Conservation (phyloP, 2,329 filamentous ascomycete species). For the Fusarium oligoseptatum region DNA sequence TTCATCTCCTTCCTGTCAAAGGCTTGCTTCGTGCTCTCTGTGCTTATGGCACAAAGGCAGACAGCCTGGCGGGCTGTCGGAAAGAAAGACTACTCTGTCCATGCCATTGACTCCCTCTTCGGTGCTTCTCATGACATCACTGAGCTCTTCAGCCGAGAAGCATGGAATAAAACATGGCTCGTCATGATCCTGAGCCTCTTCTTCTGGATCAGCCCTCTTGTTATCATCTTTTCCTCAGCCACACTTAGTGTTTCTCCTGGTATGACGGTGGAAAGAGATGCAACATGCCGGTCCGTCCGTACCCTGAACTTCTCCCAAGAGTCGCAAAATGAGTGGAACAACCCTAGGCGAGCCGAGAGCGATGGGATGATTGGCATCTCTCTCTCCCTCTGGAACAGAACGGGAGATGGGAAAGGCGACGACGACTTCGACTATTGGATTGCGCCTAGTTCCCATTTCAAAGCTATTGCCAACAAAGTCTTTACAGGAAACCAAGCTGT, state of each 20-base stretch:
- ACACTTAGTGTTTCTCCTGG: slow-evolving; percentile 27
- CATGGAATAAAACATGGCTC: slow-evolving; percentile 38
- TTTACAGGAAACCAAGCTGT: slow-evolving; percentile 27
- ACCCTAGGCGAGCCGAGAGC: slow-evolving; percentile 6
- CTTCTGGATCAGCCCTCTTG: slow-evolving; percentile 36
- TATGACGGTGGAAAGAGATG: neutral
- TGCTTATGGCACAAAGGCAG: slow-evolving; percentile 29
- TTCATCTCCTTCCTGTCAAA: slow-evolving; percentile 26
- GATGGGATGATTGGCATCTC: slow-evolving; percentile 26
- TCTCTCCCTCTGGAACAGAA: slow-evolving; percentile 34
- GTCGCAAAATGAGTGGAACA: slow-evolving; percentile 14
- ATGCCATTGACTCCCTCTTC: slow-evolving; percentile 36
- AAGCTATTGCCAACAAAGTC: slow-evolving; percentile 29
- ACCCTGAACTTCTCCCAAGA: slow-evolving; percentile 42
- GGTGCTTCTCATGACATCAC: slow-evolving; percentile 25
- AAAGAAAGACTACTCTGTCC: slow-evolving; percentile 16
- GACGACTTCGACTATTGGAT: slow-evolving; percentile 38
- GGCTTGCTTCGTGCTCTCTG: slow-evolving; percentile 26
- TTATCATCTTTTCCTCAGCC: slow-evolving; percentile 39
- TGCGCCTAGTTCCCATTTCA: neutral
- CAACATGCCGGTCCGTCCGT: slow-evolving; percentile 29
- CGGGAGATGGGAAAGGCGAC: neutral
- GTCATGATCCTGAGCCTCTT: slow-evolving; percentile 41
- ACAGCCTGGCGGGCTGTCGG: slow-evolving; percentile 28
- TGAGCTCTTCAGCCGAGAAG: slow-evolving; percentile 36